Evolutionary conservation across 164 flowering plant species (phyloP).

Genomic region (Liriodendron chinense): DNA sequence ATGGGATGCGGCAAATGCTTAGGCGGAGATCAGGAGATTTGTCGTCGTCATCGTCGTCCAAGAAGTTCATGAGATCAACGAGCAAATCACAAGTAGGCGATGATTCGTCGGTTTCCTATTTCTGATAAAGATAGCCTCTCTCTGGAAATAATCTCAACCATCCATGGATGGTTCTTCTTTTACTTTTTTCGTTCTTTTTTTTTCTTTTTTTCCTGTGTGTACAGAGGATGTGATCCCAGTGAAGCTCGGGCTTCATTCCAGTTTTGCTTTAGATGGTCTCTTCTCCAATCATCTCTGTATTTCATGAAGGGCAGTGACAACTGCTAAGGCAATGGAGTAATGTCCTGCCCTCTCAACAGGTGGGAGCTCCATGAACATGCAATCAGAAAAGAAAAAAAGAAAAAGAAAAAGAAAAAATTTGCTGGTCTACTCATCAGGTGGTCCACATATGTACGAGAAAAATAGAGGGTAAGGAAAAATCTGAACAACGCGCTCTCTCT

Average conservation of each 20-base stretch:
- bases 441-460: too few relatives aligned
- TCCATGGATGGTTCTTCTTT: neutral
- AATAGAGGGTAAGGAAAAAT: too few relatives aligned
- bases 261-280: conserved; percentile 13
- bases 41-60: conserved; percentile 25
- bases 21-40: conserved; percentile 60
- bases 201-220: conserved; percentile 9
- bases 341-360: neutral
- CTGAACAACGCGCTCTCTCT: too few relatives aligned
- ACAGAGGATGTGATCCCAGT: conserved; percentile 15
- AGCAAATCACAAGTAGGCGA: conserved; percentile 11
- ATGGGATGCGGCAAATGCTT: conserved; percentile 80
- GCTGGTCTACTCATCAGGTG: too few relatives aligned
- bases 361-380: too few relatives aligned
- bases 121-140: neutral
- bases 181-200: neutral
- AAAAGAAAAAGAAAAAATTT: too few relatives aligned
- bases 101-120: conserved; percentile 8
- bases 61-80: conserved; percentile 54
- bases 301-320: neutral
- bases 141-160: conserved; percentile 10
- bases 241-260: conserved; percentile 15
- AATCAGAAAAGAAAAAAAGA: too few relatives aligned
- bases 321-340: neutral
- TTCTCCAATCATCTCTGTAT: conserved; percentile 1